Percentiles rank a stretch among this genome's conserved stretches.
Evolutionary conservation across 345 rosid genomes (phyloP).

Genomic region (Eucalyptus caleyi): DNA sequence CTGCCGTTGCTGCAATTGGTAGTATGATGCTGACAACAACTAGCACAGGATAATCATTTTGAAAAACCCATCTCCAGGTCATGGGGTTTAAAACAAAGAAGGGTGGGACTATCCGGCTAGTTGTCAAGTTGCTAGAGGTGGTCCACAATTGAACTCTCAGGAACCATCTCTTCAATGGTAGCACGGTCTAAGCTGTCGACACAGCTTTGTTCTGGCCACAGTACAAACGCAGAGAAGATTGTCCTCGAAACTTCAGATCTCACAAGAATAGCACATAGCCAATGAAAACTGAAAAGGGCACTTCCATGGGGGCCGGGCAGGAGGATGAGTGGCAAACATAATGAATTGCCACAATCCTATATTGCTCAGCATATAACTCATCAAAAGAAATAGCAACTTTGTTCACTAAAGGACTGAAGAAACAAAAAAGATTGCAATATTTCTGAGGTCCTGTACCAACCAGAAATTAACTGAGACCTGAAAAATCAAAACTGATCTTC

Average conservation of each 20-base stretch:
- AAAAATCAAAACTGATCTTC: background rate
- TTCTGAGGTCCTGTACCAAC: background rate
- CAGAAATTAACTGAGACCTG: background rate
- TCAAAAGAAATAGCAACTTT: background rate
- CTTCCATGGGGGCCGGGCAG: background rate
- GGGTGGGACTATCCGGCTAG: background rate
- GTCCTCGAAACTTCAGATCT: background rate
- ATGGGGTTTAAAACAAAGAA: background rate
- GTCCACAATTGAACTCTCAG: background rate
- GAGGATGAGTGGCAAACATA: background rate
- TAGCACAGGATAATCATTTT: background rate
- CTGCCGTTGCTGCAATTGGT: background rate
- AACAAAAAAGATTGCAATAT: background rate
- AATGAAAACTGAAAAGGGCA: background rate
- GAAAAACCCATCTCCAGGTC: background rate
- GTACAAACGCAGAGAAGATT: background rate
- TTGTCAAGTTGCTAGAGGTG: background rate
- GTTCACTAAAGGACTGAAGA: background rate
- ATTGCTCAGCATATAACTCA: background rate
- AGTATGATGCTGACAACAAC: background rate
- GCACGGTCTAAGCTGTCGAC: background rate
- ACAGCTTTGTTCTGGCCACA: background rate
- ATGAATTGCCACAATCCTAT: background rate
- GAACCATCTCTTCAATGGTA: background rate
- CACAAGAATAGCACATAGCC: background rate